phyloP scores from a whole-genome alignment of 768 basidiomycete species.

The Lactarius hengduanensis region DNA sequence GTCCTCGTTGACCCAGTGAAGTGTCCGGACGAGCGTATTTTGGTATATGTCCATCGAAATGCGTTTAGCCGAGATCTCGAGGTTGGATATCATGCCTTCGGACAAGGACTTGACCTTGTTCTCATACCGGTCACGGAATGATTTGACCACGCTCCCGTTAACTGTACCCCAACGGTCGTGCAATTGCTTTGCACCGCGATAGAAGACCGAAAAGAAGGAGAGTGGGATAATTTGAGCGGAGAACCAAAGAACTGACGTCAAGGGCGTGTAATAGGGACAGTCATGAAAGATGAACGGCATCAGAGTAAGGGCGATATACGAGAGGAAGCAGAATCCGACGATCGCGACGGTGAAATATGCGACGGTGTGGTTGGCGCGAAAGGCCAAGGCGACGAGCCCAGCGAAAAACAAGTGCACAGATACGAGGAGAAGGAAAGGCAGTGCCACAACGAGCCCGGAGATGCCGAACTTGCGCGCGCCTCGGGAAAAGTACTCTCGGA shows the following conservation, averaged over 20 bases:
- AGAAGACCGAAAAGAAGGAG: not conserved
- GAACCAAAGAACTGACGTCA: not conserved
- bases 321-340: not conserved
- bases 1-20: not conserved
- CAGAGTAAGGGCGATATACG: not conserved
- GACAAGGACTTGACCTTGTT: not conserved
- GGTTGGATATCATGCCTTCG: not conserved
- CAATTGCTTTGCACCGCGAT: not conserved
- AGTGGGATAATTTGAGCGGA: not conserved
- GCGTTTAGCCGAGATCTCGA: not conserved
- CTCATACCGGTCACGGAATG: not conserved
- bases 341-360: not conserved
- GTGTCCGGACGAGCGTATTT: not conserved
- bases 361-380: slow-evolving; percentile 2
- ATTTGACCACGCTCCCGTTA: not conserved
- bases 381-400: slow-evolving; percentile 12
- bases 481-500: not conserved
- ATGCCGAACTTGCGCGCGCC: not conserved
- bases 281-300: slow-evolving; percentile 17
- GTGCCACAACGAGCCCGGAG: not conserved
- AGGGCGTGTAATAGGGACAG: slow-evolving; percentile 15
- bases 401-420: slow-evolving; percentile 16
- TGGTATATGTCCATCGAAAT: not conserved
- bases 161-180: not conserved
- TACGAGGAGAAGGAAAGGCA: not conserved